Evolutionary conservation across 176 grass and related monocot species (phyloP).

Genomic region (Hordeum vulgare): MorexV3_pseudomolecules_assembly NC_058523.1:474310619-474311118

Average conservation of each 20-base stretch:
- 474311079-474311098: background rate
- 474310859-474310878: background rate
- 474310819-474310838: background rate
- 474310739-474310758: background rate
- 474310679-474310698: background rate
- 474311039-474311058: background rate
- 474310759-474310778: background rate
- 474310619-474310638: background rate
- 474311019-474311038: background rate
- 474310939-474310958: background rate
- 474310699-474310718: background rate
- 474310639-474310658: background rate
- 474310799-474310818: background rate
- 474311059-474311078: background rate
- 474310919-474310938: background rate
- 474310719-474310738: background rate
- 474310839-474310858: background rate
- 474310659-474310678: background rate
- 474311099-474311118: background rate
- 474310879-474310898: background rate
- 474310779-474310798: background rate
- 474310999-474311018: background rate
- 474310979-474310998: background rate
- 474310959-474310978: background rate
- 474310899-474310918: background rate